Percentiles rank a stretch among this genome's conserved stretches.
These are phyloP conservation scores for Colletotrichum australisinense DNA, from an alignment of 2,329 filamentous ascomycete species.

Conservation along the genomic window DNA sequence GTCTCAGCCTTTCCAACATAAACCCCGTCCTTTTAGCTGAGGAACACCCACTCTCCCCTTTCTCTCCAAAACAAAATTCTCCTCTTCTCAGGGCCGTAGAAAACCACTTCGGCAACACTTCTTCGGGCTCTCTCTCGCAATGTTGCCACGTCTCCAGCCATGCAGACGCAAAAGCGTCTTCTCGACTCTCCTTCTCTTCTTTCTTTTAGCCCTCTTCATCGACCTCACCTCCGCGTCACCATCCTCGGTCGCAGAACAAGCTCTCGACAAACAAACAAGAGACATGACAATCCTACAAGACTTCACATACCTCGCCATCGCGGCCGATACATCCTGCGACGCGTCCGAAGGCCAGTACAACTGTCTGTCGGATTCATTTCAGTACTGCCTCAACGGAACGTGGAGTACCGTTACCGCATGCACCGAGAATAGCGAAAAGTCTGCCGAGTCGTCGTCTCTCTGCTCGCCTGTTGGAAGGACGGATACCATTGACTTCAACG, in stretches of 20 bases:
- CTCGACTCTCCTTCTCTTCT: neutral
- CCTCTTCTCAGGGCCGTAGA: too few relatives aligned
- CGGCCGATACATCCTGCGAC: conserved; percentile 52
- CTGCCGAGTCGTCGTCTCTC: neutral
- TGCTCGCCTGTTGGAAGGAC: conserved; percentile 28
- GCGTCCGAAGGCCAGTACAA: conserved; percentile 64
- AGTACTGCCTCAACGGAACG: conserved; percentile 59
- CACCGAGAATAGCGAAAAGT: neutral
- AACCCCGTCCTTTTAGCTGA: neutral
- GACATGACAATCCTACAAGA: neutral
- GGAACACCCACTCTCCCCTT: neutral
- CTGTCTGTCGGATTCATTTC: conserved; percentile 61
- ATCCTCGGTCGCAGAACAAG: neutral
- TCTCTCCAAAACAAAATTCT: neutral
- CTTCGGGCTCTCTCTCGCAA: neutral
- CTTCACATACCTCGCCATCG: conserved; percentile 40
- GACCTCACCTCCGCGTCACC: conserved; percentile 26
- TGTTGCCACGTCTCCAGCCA: neutral
- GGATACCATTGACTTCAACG: conserved; percentile 23
- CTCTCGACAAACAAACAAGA: neutral
- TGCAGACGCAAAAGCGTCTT: conserved; percentile 6
- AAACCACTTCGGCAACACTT: neutral
- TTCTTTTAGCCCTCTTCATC: conserved; percentile 3
- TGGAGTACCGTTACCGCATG: conserved; percentile 52
- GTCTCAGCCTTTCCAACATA: neutral